Conservation (phyloP, 2,329 filamentous ascomycete genomes). For the Sporothrix pallida region DNA sequence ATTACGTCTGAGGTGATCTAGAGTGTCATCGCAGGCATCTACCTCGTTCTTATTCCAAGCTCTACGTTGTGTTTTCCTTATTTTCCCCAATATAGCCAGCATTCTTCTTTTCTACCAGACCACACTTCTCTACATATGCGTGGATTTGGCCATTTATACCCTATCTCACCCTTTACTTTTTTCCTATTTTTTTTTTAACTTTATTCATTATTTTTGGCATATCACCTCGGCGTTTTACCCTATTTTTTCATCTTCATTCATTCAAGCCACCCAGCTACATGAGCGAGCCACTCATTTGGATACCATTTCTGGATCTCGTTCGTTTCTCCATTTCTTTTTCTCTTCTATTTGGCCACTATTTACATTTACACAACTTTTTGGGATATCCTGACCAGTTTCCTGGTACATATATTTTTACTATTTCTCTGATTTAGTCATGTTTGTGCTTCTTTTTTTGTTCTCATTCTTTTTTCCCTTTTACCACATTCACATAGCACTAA, state of each 20-base stretch:
- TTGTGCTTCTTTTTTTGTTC: conserved; percentile 12
- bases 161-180: background rate
- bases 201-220: background rate
- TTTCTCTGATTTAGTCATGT: conserved; percentile 10
- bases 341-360: background rate
- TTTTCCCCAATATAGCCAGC: background rate
- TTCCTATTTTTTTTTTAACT: background rate
- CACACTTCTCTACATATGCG: background rate
- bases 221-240: background rate
- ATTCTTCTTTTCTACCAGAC: conserved; percentile 12
- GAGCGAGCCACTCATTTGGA: conserved; percentile 21
- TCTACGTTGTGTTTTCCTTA: background rate
- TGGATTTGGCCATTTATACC: conserved; percentile 23
- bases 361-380: background rate
- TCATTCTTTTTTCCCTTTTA: background rate
- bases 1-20: conserved; percentile 67
- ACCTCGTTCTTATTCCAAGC: background rate
- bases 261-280: conserved; percentile 6
- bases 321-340: background rate
- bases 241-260: background rate
- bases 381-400: background rate
- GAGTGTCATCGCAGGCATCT: background rate
- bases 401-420: conserved; percentile 6
- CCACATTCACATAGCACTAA: conserved; percentile 1
- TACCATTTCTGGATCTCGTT: conserved; percentile 1